Evolutionary conservation across 805 yeast genomes (phyloP).

Genomic region (Starmerella asiatica): DNA sequence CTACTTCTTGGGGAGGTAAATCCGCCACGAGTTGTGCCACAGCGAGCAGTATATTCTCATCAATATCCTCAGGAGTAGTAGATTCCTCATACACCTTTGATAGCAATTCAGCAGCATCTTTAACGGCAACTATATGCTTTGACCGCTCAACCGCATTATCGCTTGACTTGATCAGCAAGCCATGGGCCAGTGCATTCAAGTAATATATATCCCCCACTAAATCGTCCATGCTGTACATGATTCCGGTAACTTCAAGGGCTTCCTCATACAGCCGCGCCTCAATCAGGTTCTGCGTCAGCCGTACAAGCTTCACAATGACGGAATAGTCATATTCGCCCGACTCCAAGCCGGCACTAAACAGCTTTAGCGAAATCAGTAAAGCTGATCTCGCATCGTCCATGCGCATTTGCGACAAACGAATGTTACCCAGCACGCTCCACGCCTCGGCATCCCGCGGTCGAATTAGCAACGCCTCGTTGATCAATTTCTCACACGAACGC

Average conservation of each 20-base stretch:
- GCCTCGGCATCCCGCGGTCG: conserved; percentile 54
- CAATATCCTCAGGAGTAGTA: conserved; percentile 1
- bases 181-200: conserved; percentile 65
- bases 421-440: conserved; percentile 70
- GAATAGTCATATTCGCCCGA: conserved; percentile 29
- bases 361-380: conserved; percentile 54
- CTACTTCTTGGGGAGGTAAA: conserved; percentile 41
- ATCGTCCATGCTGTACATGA: conserved; percentile 68
- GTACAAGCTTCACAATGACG: conserved; percentile 56
- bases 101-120: conserved; percentile 31
- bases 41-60: conserved; percentile 33
- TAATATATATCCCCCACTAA: conserved; percentile 70
- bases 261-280: conserved; percentile 63
- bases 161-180: conserved; percentile 4
- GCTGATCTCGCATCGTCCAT: conserved; percentile 61
- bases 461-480: conserved; percentile 48
- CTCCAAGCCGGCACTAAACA: conserved; percentile 37
- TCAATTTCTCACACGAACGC: conserved; percentile 55
- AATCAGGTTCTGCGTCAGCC: conserved; percentile 58
- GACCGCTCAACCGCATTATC: conserved; percentile 12
- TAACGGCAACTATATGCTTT: conserved; percentile 31
- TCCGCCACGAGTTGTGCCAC: conserved; percentile 37
- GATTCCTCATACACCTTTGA: background rate
- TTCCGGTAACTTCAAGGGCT: conserved; percentile 50
- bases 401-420: conserved; percentile 75